Conservation (phyloP, 352 stramenopile species). For the Phytophthora megakarya region DNA sequence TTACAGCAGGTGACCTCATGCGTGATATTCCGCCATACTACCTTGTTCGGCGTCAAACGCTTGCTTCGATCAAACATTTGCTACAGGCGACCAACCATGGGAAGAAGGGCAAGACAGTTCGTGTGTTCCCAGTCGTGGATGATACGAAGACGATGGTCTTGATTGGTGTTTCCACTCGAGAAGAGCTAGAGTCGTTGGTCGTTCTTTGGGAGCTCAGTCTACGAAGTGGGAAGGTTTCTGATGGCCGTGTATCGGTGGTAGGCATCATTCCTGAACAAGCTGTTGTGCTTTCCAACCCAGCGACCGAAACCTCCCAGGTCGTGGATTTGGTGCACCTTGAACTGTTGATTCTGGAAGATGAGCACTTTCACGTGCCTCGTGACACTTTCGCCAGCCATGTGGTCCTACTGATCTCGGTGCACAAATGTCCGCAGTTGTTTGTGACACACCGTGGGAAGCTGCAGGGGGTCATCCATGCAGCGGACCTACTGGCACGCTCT, state of each 20-base stretch:
- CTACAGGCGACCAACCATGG: constrained; percentile 35
- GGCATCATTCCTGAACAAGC: constrained; percentile 35
- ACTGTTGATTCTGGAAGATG: constrained; percentile 64
- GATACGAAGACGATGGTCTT: constrained; percentile 63
- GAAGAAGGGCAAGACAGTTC: constrained; percentile 43
- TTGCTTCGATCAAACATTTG: constrained; percentile 53
- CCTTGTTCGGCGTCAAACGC: constrained; percentile 56
- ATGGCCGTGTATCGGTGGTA: constrained; percentile 21
- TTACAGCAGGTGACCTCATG: constrained; percentile 79
- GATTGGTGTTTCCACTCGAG: constrained; percentile 59
- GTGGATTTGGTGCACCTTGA: constrained; percentile 69
- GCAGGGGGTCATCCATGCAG: constrained; percentile 71
- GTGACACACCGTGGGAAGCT: constrained; percentile 75
- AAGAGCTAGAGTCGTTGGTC: constrained; percentile 67
- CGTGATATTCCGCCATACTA: constrained; percentile 48
- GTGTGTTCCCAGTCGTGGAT: constrained; percentile 73
- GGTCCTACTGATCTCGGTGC: constrained; percentile 79
- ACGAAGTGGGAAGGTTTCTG: constrained; percentile 14
- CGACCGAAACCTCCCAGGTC: constrained; percentile 30
- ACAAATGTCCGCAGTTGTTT: constrained; percentile 78
- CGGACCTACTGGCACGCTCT: constrained; percentile 67
- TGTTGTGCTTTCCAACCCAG: constrained; percentile 39
- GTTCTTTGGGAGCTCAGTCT: constrained; percentile 64
- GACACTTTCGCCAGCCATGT: constrained; percentile 74
- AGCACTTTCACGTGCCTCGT: constrained; percentile 72